Conservation (phyloP, 2,329 filamentous ascomycete genomes). For the Penicillium sp. region DNA sequence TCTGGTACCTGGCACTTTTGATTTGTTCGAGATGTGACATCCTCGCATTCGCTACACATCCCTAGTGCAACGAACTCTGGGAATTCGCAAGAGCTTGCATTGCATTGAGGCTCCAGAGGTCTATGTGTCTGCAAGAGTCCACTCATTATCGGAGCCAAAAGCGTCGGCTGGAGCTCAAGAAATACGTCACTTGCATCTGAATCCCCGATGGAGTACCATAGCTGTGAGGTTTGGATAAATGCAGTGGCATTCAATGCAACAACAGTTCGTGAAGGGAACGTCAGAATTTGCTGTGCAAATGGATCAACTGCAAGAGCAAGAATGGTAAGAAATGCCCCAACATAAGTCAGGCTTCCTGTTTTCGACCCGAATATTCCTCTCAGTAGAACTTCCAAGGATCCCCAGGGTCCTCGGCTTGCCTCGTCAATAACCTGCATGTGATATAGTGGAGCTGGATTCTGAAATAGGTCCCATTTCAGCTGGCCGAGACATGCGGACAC, state of each 20-base stretch:
- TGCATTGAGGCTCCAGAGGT: slow-evolving; percentile 8
- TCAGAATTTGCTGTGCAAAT: slow-evolving; percentile 27
- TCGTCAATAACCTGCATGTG: slow-evolving; percentile 28
- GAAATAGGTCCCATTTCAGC: slow-evolving; percentile 29
- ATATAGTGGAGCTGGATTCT: slow-evolving; percentile 14
- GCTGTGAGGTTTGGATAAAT: slow-evolving; percentile 4
- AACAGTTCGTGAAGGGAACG: slow-evolving; percentile 8
- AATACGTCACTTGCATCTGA: too few species aligned
- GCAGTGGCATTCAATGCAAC: slow-evolving; percentile 4
- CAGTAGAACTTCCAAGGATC: slow-evolving; percentile 24
- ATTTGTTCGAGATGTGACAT: slow-evolving; percentile 8
- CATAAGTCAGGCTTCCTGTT: slow-evolving; percentile 12
- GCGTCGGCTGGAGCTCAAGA: background rate
- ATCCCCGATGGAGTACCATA: background rate
- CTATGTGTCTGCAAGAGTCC: slow-evolving; percentile 1
- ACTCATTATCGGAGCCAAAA: background rate
- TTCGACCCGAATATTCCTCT: background rate
- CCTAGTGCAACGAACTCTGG: slow-evolving; percentile 15
- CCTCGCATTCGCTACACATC: slow-evolving; percentile 17
- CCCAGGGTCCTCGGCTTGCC: slow-evolving; percentile 30
- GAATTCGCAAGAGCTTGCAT: slow-evolving; percentile 8
- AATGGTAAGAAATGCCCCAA: slow-evolving; percentile 26
- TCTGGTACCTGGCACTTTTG: slow-evolving; percentile 9
- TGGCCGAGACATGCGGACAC: slow-evolving; percentile 30
- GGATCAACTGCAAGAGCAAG: slow-evolving; percentile 27